Percentiles rank a stretch among this genome's conserved stretches.
Evolutionary conservation across 805 yeast genomes (phyloP).

Genomic region (Yueomyces sinensis): DNA sequence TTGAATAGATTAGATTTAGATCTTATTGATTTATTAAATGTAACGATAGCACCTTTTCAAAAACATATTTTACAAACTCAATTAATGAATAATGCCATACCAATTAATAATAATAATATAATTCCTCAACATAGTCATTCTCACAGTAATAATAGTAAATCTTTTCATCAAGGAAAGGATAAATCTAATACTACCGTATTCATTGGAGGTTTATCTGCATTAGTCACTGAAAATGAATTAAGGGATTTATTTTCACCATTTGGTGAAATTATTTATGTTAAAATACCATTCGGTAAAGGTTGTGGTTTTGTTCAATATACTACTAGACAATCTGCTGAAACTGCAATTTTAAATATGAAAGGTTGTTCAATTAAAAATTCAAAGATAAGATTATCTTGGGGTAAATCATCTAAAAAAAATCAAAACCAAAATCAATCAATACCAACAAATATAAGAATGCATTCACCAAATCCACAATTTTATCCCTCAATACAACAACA

Average conservation of each 20-base stretch:
- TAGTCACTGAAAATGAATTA: slow-evolving; percentile 46
- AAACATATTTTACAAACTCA: no score
- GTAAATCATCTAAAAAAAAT: slow-evolving; percentile 29
- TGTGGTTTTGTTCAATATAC: slow-evolving; percentile 67
- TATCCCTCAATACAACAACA: no score
- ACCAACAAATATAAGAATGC: no score
- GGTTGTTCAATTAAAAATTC: slow-evolving; percentile 68
- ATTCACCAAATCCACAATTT: no score
- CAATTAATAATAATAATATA: no score
- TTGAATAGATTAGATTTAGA: no score
- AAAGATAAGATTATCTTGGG: slow-evolving; percentile 66
- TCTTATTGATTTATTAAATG: no score
- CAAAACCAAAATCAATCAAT: no score
- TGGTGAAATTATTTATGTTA: slow-evolving; percentile 57
- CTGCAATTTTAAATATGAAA: slow-evolving; percentile 66
- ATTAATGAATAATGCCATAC: no score
- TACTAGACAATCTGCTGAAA: slow-evolving; percentile 60
- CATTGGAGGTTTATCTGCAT: slow-evolving; percentile 61
- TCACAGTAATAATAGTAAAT: background rate
- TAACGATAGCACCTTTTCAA: no score
- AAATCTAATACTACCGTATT: slow-evolving; percentile 43
- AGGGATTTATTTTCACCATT: slow-evolving; percentile 54
- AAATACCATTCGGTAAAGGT: slow-evolving; percentile 67
- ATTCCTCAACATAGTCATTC: no score
- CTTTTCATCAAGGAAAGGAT: no score